These are phyloP conservation scores for Colletotrichum orchidophilum DNA, from an alignment of 2,329 filamentous ascomycete species.

Conservation along the genomic window DNA sequence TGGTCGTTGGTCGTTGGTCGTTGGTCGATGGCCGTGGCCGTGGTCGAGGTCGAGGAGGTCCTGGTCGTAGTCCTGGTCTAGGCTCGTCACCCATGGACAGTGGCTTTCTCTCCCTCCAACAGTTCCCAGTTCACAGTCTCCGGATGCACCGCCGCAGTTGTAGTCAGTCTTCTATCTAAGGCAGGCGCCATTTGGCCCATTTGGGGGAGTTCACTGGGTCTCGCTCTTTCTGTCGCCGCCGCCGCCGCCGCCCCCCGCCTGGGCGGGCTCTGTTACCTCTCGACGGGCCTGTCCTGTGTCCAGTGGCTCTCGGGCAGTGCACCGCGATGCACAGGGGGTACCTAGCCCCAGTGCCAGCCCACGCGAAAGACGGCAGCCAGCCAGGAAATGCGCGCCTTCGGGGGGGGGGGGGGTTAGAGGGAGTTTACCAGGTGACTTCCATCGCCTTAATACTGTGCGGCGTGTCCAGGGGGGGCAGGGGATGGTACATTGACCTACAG, in stretches of 20 bases:
- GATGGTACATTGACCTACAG: not conserved
- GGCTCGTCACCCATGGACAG: not conserved
- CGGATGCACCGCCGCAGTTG: not conserved
- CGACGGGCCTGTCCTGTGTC: not conserved
- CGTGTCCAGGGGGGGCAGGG: not conserved
- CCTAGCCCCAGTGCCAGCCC: not conserved
- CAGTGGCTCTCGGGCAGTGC: constrained; percentile 27
- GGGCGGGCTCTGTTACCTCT: not conserved
- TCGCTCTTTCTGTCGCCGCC: constrained; percentile 5
- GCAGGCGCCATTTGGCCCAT: not conserved
- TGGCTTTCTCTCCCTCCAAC: not conserved
- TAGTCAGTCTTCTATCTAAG: not conserved
- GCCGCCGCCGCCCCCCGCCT: not conserved
- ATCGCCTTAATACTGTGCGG: not conserved
- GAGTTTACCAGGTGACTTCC: not conserved
- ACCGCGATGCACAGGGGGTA: constrained; percentile 21
- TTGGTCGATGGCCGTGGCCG: constrained; percentile 11
- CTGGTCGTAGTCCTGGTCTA: not conserved
- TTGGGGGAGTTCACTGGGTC: not conserved
- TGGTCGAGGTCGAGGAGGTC: not conserved
- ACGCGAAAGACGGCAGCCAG: constrained; percentile 7
- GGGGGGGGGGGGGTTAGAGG: not conserved
- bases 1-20: too few relatives aligned
- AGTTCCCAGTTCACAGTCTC: not conserved
- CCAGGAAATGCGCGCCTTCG: constrained; percentile 7